Evolutionary conservation across 179 eudicot genomes (phyloP), one percentile per base, ranked within the genome.

Genomic region (Camellia oleifera): DNA sequence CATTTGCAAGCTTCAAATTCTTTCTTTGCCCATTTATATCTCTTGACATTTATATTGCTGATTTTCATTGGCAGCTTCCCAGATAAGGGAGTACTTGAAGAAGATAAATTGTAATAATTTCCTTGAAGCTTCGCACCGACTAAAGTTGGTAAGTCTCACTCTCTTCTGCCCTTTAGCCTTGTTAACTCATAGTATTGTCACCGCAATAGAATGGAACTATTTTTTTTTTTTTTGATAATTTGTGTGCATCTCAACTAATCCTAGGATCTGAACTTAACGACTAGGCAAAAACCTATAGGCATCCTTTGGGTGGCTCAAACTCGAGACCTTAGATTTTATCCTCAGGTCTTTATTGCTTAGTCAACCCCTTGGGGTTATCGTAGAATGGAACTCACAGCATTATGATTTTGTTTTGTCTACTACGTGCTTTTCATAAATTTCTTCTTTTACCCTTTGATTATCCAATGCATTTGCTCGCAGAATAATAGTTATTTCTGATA

Each of bases 1-100:
- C 23, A 23, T 23, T 48, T 18, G 44, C 70, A 44, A 63, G 50
- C 77, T 73, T 75, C 61, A 20, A 63, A 64, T 64, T 5, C 11
- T 57, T 77, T 71, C 9, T 48, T 76, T 67, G 18, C 58, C 23
- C 57, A 23, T 76, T 50, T 67, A 23, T 68, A 48, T 77, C 9
- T n/a, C 12, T 73, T 46, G 32, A 46, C 18, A 26, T 66, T 53
- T 17, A 57, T 7, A 12, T 26, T 74, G 44, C 82, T 48, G 79
- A 23, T 77, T 78, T 77, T 83, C 82, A 81, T 67, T 76, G 74
- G 75, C 93, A 94, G 99, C 89, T 90, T 92, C 82, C 92, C 97
- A n/a, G 93, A 88, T 61, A 90, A 86, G 87, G 86, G 87, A 79
- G 91, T 82, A 81, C 83, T 81, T 77, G 88, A 77, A 67, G 90